Conservation (phyloP, 1,284 basidiomycete species). For the Ceratobasidium sp. region DNA sequence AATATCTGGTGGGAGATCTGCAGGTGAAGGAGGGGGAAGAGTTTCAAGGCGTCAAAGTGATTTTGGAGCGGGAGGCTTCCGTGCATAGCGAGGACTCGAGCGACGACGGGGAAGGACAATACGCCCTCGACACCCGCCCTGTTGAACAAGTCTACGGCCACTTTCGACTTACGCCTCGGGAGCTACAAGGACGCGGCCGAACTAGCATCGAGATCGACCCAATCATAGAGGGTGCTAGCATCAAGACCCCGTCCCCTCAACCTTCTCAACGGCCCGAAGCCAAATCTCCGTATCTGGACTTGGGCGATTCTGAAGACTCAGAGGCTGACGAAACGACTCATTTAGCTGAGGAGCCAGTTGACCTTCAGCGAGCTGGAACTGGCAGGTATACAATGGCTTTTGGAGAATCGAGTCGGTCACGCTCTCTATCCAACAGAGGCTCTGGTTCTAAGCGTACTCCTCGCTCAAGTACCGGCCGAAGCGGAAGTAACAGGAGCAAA, state of each 20-base stretch:
- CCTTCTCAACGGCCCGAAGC: neutral
- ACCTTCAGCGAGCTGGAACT: constrained; percentile 14
- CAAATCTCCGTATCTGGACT: constrained; percentile 20
- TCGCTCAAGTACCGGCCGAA: constrained; percentile 1
- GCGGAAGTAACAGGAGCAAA: neutral
- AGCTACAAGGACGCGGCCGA: constrained; percentile 15
- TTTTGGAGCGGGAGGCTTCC: constrained; percentile 5
- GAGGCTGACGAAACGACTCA: neutral
- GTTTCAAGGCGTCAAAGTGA: neutral
- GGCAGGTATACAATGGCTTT: constrained; percentile 35
- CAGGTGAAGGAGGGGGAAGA: neutral
- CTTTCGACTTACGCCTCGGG: constrained; percentile 12
- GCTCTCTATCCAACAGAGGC: neutral
- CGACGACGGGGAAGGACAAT: constrained; percentile 12
- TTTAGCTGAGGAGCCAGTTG: neutral
- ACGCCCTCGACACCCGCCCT: constrained; percentile 2
- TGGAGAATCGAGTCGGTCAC: neutral
- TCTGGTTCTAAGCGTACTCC: neutral
- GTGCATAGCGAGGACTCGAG: neutral
- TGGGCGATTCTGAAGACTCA: constrained; percentile 4
- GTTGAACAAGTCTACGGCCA: neutral
- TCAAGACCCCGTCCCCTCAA: neutral
- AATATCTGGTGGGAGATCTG: no score
- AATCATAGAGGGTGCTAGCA: neutral
- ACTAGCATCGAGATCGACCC: constrained; percentile 13